These are phyloP conservation scores for Pisolithus microcarpus DNA, from an alignment of 768 basidiomycete genomes.

Conservation along the genomic window DNA sequence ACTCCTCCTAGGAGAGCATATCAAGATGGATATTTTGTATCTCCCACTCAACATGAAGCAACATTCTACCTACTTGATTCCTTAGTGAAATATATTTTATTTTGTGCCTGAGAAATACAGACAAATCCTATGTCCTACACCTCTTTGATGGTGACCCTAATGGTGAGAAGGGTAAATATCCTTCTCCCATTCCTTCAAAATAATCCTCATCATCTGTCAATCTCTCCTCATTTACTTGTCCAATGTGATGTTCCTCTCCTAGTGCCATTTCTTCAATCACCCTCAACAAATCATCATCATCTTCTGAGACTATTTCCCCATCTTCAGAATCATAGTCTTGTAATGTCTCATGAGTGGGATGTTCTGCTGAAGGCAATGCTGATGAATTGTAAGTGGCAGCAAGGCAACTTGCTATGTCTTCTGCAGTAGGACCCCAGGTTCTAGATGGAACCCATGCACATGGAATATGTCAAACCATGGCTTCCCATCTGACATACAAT, in stretches of 20 bases:
- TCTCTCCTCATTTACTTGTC: not conserved
- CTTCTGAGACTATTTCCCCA: not conserved
- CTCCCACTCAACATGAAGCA: no score
- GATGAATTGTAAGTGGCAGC: not conserved
- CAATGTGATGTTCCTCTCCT: not conserved
- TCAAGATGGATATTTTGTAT: no score
- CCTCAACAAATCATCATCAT: not conserved
- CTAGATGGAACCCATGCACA: not conserved
- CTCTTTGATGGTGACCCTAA: not conserved
- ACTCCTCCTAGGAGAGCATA: no score
- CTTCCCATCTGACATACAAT: not conserved
- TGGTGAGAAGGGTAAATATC: not conserved
- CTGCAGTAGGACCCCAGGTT: not conserved
- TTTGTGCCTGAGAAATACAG: no score
- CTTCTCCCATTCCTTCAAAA: not conserved
- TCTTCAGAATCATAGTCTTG: not conserved
- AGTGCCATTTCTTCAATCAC: constrained; percentile 2
- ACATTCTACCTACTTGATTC: no score
- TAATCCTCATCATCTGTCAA: not conserved
- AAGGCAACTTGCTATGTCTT: not conserved
- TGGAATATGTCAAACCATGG: not conserved
- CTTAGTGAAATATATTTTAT: no score
- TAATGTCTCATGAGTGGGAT: not conserved
- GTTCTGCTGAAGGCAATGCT: not conserved
- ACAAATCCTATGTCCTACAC: not conserved